A percentile compares a stretch with the other conserved stretches of the same genome.
Conservation (phyloP, 805 yeast genomes). For the Sugiyamaella mastotermitis region DNA sequence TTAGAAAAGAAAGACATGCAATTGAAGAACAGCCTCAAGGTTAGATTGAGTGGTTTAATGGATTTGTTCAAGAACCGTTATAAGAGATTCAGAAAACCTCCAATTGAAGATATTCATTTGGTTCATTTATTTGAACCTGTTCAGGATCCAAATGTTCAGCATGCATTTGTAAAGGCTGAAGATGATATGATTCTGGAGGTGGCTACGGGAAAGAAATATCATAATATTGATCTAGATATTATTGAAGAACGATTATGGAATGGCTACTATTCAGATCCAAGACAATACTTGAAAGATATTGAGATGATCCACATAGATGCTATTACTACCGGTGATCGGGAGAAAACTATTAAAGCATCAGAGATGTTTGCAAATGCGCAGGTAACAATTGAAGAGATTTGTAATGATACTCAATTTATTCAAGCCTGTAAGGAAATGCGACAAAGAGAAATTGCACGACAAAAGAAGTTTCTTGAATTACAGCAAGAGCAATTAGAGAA, state of each 20-base stretch:
- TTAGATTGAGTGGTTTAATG: conserved; percentile 82
- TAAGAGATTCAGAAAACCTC: conserved; percentile 85
- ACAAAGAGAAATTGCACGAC: conserved; percentile 36
- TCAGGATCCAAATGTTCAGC: conserved; percentile 28
- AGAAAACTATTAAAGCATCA: conserved; percentile 70
- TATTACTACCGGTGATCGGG: conserved; percentile 70
- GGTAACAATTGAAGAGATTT: conserved; percentile 87
- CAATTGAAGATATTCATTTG: conserved; percentile 69
- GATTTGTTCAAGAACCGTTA: conserved; percentile 83
- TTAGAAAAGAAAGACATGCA: conserved; percentile 67
- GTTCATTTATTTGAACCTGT: conserved; percentile 71
- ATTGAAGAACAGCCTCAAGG: conserved; percentile 75
- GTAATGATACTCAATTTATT: conserved; percentile 53
- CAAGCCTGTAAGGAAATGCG: conserved; percentile 72
- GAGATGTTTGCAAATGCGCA: conserved; percentile 97
- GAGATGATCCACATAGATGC: conserved; percentile 81
- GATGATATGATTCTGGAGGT: conserved; percentile 77
- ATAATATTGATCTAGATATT: conserved; percentile 89
- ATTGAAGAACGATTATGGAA: conserved; percentile 96
- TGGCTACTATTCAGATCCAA: conserved; percentile 89
- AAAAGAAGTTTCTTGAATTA: conserved; percentile 20
- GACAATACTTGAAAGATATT: conserved; percentile 79
- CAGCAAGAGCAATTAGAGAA: conserved; percentile 7
- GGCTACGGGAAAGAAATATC: conserved; percentile 62
- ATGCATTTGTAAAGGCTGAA: conserved; percentile 32